Evolutionary conservation across 768 basidiomycete genomes (phyloP), one percentile per base, ranked within the genome.

Genomic region (Lenzites betulinus): DNA sequence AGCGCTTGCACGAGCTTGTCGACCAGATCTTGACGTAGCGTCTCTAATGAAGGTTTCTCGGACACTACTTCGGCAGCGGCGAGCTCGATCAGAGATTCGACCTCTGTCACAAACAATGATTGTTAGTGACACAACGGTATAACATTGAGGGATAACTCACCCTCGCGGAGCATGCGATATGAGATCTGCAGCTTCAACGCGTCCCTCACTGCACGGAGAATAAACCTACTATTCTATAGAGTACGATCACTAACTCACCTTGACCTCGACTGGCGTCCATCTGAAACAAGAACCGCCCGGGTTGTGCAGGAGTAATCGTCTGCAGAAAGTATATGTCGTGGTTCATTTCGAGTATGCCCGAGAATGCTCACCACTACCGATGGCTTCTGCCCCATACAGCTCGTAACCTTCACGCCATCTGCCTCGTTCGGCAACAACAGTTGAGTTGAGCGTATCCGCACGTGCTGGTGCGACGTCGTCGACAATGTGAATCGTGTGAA

Each of bases 401-500:
- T 77, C 1, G 75, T 69, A 35, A 91, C 83, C 50, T 76, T 80
- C 35, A 90, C 73, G 7, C 79, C 79, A 4, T 83, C 77, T 13
- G 79, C 69, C 36, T 74, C 79, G 25, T 70, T 75, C 30, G 80
- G 79, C 6, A 75, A 71, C 61, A 81, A 79, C 22, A 94, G 74
- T 16, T 76, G 76, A 0, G 85, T 87, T 8, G 82, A 83, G 23
- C 78, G 78, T 52, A 96, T 83, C 38, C 92, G 88, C n/a, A 97
- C 81, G 64, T 87, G 83, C 65, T 93, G 89, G 61, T 85, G 81
- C 22, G 85, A 87, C 46, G 89, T 88, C 0, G 92, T 85, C 2
- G 93, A 93, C 50, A 97, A 83, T 0, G 92, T 93, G 70, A 96
- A 98, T 70, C 89, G 90, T 3, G 93, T 95, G 65, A 98, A 86